Conservation (phyloP, 2,329 filamentous ascomycete genomes). For the Monosporascus ibericus region DNA sequence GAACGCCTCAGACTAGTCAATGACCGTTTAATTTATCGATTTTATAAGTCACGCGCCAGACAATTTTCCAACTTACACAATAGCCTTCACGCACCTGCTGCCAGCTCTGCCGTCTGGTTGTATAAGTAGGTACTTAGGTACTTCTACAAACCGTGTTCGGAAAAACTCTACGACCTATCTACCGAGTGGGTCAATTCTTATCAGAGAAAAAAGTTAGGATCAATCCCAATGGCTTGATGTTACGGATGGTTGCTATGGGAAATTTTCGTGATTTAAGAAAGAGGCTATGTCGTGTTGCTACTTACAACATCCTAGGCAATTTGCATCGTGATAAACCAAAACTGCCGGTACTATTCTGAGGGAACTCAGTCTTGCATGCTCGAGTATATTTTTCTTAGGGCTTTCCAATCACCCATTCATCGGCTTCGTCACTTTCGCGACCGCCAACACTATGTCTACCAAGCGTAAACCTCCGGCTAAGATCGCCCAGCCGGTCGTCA, state of each 20-base stretch:
- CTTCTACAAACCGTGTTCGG: not conserved
- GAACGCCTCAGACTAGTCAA: too few relatives aligned
- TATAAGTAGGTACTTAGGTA: too few relatives aligned
- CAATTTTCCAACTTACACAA: too few relatives aligned
- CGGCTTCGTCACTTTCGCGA: not conserved
- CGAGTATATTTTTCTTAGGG: not conserved
- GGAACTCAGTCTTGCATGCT: not conserved
- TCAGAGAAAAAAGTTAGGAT: not conserved
- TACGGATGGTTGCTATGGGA: not conserved
- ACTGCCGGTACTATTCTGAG: not conserved
- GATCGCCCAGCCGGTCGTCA: slow-evolving; percentile 50
- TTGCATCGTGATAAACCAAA: not conserved
- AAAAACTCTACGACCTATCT: not conserved
- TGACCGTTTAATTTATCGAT: too few relatives aligned
- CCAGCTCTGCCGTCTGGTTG: too few relatives aligned
- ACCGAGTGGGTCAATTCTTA: not conserved
- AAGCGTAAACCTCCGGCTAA: slow-evolving; percentile 55
- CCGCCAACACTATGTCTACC: slow-evolving; percentile 42
- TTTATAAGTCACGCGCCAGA: too few relatives aligned
- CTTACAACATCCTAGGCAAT: not conserved
- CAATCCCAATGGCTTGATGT: not conserved
- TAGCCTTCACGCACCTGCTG: too few relatives aligned
- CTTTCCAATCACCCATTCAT: not conserved
- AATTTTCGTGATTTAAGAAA: not conserved
- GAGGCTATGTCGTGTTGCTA: not conserved